A percentile compares a stretch with the other conserved stretches of the same genome.
Conservation (phyloP, 768 basidiomycete species). For the Trametes gibbosa region DNA sequence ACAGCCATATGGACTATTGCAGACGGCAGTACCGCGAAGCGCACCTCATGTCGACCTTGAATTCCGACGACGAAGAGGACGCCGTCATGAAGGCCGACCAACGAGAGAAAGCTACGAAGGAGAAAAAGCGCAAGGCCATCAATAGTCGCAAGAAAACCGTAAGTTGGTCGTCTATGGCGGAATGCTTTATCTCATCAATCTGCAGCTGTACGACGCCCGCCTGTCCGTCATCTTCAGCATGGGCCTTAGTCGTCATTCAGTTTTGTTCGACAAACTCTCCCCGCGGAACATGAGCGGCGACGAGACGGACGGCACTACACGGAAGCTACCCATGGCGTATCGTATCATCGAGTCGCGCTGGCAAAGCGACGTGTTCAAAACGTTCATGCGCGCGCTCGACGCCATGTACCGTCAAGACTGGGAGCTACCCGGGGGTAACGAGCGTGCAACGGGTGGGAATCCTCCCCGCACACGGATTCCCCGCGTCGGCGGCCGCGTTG, state of each 20-base stretch:
- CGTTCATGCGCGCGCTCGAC: conserved; percentile 4
- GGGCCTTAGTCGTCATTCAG: background rate
- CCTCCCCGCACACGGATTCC: background rate
- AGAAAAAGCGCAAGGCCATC: background rate
- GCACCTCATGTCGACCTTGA: background rate
- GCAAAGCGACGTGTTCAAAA: background rate
- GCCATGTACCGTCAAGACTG: background rate
- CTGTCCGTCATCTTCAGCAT: background rate
- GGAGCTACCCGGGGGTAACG: background rate
- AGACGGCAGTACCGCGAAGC: background rate
- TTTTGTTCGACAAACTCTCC: background rate
- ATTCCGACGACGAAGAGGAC: background rate
- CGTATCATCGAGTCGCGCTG: conserved; percentile 5
- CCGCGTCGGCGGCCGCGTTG: background rate
- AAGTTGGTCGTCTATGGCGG: background rate
- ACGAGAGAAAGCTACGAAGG: background rate
- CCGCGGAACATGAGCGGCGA: conserved; percentile 9
- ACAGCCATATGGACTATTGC: conserved; percentile 5
- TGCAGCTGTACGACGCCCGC: background rate
- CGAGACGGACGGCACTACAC: background rate
- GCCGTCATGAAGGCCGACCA: background rate
- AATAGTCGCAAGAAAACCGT: background rate
- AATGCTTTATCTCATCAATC: background rate
- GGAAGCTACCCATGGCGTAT: background rate
- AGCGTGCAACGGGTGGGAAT: background rate